phyloP scores from a whole-genome alignment of 2,329 filamentous ascomycete species.

The Phialophora tarda region DNA sequence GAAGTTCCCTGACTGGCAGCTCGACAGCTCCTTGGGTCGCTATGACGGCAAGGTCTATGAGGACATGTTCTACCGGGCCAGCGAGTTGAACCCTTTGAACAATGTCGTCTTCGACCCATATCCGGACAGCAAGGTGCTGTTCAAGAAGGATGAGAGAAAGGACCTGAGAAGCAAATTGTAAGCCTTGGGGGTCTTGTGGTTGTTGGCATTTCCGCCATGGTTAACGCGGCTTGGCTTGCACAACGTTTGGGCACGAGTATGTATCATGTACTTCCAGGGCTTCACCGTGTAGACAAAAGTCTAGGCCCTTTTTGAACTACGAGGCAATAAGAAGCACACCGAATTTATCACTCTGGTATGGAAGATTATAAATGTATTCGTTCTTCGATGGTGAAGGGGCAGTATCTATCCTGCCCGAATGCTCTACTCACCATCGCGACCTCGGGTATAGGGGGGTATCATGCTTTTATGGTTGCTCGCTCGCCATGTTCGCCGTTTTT shows the following conservation, averaged over 20 bases:
- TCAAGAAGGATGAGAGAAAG: constrained; percentile 60
- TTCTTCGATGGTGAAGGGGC: background rate
- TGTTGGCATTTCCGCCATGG: background rate
- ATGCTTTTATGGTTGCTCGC: constrained; percentile 1
- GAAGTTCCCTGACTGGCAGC: constrained; percentile 78
- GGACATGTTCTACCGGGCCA: constrained; percentile 75
- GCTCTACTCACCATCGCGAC: background rate
- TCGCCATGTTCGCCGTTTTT: constrained; percentile 1
- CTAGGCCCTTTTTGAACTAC: background rate
- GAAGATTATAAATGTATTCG: background rate
- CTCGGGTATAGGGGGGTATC: background rate
- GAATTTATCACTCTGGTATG: background rate
- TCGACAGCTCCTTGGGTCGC: constrained; percentile 72
- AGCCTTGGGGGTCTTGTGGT: background rate
- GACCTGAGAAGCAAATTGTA: constrained; percentile 39
- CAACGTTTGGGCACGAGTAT: background rate
- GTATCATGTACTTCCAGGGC: background rate
- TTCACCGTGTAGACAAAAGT: background rate
- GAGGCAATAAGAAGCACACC: background rate
- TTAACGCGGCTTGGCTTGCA: background rate
- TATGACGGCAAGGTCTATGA: constrained; percentile 78
- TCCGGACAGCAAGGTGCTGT: constrained; percentile 65
- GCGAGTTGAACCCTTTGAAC: constrained; percentile 75
- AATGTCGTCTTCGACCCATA: constrained; percentile 74
- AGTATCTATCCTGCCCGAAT: background rate